Base-by-base conservation (phyloP, 2,329 filamentous ascomycete species). In the Mollisia scopiformis region DNA sequence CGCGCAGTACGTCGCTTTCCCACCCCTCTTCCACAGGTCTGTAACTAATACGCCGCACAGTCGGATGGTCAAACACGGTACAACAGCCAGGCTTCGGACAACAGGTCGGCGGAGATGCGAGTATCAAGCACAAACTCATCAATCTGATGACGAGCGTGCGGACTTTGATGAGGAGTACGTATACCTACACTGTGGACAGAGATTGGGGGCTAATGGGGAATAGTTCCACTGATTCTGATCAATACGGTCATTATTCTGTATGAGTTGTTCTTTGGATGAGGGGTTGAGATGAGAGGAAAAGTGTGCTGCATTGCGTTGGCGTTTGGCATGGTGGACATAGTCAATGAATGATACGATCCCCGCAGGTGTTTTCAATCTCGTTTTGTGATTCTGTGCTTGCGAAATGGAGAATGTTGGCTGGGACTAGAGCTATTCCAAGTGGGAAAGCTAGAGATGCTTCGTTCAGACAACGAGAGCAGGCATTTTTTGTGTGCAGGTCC, bases 81-180 rank as follows among this genome's bases (percentile, higher is more conserved):
- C 52, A 69, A 69, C 92, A 97, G 68, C 89, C 91, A 1, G 87
- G 88, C 41, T 97, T 97, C 75, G 92, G 93, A 69, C 62, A 55
- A 80, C 56, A 46, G 25, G 83, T 71, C 72, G 80, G 82, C 67
- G 85, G 91, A 69, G 90, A 91, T 68, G 84, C 88, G 66, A 93
- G 91, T 76, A 83, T 96, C 71, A 94, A 95, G 77, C 89, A 89
- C 55, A 95, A 95, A 76, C 83, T 93, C 43, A 89, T 97, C 71
- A 93, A 96, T 75, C 78, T 98, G 71, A 95, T 98, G 68, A 91
- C 91, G 35, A 95, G 91, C 72, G 89, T 97, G 69, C 84, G 94
- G 76, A 97, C 92, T 60, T 81, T 98, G 57, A 96, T 96, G 92
- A 86, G 94, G 80, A 93, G 93, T 97, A 84, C 62, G 88, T 85